Evolutionary conservation across 1,284 basidiomycete species (phyloP).

Genomic region (Papiliotrema fonsecae): DNA sequence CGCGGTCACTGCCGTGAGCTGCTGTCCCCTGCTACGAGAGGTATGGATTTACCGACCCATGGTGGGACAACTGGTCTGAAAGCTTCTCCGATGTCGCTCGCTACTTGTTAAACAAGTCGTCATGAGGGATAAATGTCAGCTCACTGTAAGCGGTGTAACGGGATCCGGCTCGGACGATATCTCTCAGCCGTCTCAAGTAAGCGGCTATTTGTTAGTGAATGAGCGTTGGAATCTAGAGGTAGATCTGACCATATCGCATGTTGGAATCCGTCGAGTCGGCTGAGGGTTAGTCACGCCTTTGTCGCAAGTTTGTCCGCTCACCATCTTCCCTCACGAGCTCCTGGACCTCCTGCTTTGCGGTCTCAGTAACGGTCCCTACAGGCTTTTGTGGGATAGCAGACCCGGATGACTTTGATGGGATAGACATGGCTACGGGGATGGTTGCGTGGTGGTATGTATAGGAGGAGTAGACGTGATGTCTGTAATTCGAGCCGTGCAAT

Average conservation of each 20-base stretch:
- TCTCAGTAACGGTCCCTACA: neutral
- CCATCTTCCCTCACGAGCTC: slow-evolving; percentile 28
- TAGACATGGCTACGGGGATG: too few species aligned
- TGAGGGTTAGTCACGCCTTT: slow-evolving; percentile 5
- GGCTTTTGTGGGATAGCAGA: neutral
- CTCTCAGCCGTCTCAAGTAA: slow-evolving; percentile 72
- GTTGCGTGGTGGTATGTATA: neutral
- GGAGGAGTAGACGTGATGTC: too few species aligned
- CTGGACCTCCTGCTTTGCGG: slow-evolving; percentile 8
- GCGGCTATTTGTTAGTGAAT: slow-evolving; percentile 57
- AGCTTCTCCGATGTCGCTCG: slow-evolving; percentile 86
- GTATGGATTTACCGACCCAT: slow-evolving; percentile 52
- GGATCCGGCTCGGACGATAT: slow-evolving; percentile 66
- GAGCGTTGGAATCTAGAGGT: neutral
- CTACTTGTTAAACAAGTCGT: slow-evolving; percentile 49
- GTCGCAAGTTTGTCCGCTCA: slow-evolving; percentile 1
- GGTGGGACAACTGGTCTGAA: slow-evolving; percentile 83
- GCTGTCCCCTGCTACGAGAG: neutral
- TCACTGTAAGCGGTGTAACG: slow-evolving; percentile 75
- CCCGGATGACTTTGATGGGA: too few species aligned
- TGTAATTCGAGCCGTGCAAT: too few species aligned
- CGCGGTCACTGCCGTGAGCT: slow-evolving; percentile 32
- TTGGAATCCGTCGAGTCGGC: slow-evolving; percentile 47
- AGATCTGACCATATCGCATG: slow-evolving; percentile 45
- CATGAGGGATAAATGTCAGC: slow-evolving; percentile 24